These are phyloP conservation scores for Cymbopogon flexuosus DNA, from an alignment of 202 grass and related monocot species.

Conservation along the genomic window DNA sequence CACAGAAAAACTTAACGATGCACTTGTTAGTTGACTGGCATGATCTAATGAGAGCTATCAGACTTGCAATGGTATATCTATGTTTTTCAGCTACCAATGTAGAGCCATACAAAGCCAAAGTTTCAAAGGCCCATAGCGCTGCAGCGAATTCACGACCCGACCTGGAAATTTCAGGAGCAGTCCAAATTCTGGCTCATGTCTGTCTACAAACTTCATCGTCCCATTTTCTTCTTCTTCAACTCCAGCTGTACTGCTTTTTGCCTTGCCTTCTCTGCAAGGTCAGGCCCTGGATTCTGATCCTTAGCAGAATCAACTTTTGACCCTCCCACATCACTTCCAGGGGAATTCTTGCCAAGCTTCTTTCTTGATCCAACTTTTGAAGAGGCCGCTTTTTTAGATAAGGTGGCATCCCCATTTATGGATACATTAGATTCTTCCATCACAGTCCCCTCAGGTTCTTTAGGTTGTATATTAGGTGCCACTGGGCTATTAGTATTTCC, in stretches of 20 bases:
- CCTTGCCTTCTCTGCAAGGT: constrained; percentile 34
- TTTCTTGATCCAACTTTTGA: constrained; percentile 25
- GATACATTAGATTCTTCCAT: constrained; percentile 23
- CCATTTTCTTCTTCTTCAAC: constrained; percentile 51
- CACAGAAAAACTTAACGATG: neutral
- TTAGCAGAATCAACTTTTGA: constrained; percentile 15
- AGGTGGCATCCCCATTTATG: neutral
- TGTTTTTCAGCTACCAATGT: constrained; percentile 6
- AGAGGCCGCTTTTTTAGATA: neutral
- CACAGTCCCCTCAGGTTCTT: constrained; percentile 6
- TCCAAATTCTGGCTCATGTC: neutral
- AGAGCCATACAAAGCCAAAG: neutral
- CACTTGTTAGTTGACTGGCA: neutral
- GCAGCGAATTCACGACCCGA: neutral
- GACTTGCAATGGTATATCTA: constrained; percentile 2
- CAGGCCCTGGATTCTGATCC: constrained; percentile 8
- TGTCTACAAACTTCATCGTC: constrained; percentile 37
- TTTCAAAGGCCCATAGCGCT: neutral
- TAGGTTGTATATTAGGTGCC: neutral
- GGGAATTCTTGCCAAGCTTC: constrained; percentile 4
- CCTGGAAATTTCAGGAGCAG: neutral
- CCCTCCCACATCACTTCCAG: neutral
- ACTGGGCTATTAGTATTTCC: constrained; percentile 10
- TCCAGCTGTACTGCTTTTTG: constrained; percentile 47
- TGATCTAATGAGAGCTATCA: neutral